Base-by-base conservation (phyloP, 2,329 filamentous ascomycete genomes). In the Botrytis porri region DNA sequence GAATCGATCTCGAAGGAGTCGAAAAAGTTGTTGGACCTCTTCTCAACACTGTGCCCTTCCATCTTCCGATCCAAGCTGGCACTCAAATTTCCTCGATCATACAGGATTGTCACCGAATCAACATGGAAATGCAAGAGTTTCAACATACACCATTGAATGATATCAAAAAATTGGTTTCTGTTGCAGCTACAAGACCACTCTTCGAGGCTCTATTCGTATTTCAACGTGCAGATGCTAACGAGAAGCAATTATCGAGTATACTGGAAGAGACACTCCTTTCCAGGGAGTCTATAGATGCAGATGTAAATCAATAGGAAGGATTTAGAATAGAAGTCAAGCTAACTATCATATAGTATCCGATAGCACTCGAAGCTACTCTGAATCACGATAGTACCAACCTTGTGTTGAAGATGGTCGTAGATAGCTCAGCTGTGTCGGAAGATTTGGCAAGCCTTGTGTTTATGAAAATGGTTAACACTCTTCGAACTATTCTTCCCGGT, bases 201-300 rank as follows among this genome's bases (percentile, higher is more conserved):
- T 97, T 98, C 79, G 92, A 97, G 74, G 91, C 86, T 0, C 83
- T 98, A 1, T 97, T 98, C 77, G 92, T 94, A 0, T 97, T 95
- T 79, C 92, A 97, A 78, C 85, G 86, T 51, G 83, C 88, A 4
- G 74, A 77, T 14, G 77, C 81, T 0, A 75, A 78, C 0, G 73
- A 77, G 0, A 72, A 78, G 0, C 61, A 74, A 1, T 79, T 78
- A n/a, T 75, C 80, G 5, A 77, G 81, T 3, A 72, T 77, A 1
- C 76, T 89, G 1, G 95, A 93, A 90, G 82, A 82, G 0, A 78
- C 87, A 16, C 74, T 86, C 3, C 84, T 88, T 29, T 84, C 84
- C 3, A 84, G 88, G 32, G 85, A 85, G 1, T 80, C 83, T 6
- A 82, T 82, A 4, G 76, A 82, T 41, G 75, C 81, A 37, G 84